Percentiles rank a stretch among this genome's conserved stretches.
These are phyloP conservation scores for Lobosporangium transversale DNA, from an alignment of 192 early-diverging fungal genomes.

Conservation along the genomic window DNA sequence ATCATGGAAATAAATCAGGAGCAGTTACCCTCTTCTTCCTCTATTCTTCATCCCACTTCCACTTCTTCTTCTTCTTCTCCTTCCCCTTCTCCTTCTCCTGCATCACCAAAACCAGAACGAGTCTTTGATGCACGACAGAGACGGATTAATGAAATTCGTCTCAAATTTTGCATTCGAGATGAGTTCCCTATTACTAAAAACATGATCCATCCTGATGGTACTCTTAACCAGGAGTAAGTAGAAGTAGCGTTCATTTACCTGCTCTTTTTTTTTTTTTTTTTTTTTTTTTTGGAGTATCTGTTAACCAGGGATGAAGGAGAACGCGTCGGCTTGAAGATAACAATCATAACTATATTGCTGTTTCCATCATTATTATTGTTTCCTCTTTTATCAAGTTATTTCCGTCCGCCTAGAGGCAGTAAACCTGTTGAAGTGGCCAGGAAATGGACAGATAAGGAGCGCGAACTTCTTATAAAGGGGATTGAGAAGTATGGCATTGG, in stretches of 20 bases:
- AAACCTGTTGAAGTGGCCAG: slow-evolving; percentile 62
- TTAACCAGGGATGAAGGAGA: too few species aligned
- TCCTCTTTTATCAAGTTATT: slow-evolving; percentile 62
- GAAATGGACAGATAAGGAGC: slow-evolving; percentile 89
- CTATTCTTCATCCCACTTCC: too few species aligned
- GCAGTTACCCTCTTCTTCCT: too few species aligned
- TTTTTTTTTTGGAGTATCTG: slow-evolving; percentile 5
- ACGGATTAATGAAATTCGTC: slow-evolving; percentile 82
- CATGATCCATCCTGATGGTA: slow-evolving; percentile 85
- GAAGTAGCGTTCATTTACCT: too few species aligned
- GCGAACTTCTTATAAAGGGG: slow-evolving; percentile 76
- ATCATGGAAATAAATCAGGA: too few species aligned
- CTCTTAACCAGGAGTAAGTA: slow-evolving; percentile 87
- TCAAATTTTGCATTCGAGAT: slow-evolving; percentile 83
- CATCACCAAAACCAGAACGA: slow-evolving; percentile 14
- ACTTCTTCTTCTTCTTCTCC: too few species aligned
- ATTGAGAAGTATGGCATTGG: slow-evolving; percentile 88
- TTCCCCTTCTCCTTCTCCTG: too few species aligned
- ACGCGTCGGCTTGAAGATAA: too few species aligned
- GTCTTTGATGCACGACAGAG: slow-evolving; percentile 64
- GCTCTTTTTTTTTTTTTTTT: neutral
- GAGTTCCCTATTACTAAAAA: slow-evolving; percentile 88
- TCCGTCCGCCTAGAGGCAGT: slow-evolving; percentile 77
- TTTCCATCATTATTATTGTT: neutral
- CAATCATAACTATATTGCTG: neutral